Evolutionary conservation across 257 asterid genomes (phyloP), one percentile per base, ranked within the genome.

Genomic region (Coffea eugenioides): DNA sequence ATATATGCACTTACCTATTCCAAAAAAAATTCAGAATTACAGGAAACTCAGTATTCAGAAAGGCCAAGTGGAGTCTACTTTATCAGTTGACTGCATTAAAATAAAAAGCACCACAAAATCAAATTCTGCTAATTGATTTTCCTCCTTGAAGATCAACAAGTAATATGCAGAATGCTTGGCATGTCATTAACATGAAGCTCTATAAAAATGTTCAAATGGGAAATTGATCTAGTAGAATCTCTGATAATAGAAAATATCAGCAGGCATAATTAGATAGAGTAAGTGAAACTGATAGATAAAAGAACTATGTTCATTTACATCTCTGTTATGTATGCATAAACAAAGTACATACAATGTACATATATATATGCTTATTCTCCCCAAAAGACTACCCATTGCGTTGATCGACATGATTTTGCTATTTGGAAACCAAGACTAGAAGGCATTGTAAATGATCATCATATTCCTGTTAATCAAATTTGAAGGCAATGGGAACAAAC

Each of bases 1-100:
- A 94, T 81, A 83, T 94, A 94, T 49, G 98, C 97, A 84, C 97
- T 94, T 82, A 92, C 94, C 97, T 94, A 78, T 83, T 74, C 76
- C 83, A 80, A 6, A 80, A 69, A 31, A 79, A 77, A 77, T 23
- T 48, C 61, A 48, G 54, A 34, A 27, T 65, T 39, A 66, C 67
- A 45, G 49, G 72, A 79, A 77, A 74, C 27, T 48, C 31, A 31
- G 39, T 34, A 18, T 46, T 23, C 49, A 46, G 66, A 45, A 77
- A 77, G 54, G 9, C 6, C 41, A 65, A 46, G 21, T 72, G 6
- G 49, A 68, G 20, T 6, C 43, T 65, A 65, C 0, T 14, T 27
- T 27, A 10, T 25, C 16, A 51, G 0, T 72, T n/a, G 45, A 25
- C 76, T 56, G 16, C 6, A 5, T 25, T 72, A 13, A 25, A 72